Conservation (phyloP, 768 basidiomycete species). For the Paxillus involutus region DNA sequence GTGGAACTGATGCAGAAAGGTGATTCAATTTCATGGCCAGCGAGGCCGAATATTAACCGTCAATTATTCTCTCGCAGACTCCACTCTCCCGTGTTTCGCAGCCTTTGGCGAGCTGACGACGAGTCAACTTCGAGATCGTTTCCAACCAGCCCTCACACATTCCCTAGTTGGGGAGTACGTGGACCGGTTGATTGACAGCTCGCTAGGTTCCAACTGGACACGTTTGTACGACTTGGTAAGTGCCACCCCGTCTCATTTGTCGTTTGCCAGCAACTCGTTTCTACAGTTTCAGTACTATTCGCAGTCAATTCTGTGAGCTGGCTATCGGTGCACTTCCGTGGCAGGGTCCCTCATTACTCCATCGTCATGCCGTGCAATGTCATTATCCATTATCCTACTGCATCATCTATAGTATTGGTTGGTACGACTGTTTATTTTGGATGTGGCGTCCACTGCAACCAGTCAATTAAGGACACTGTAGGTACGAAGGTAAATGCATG, state of each 20-base stretch:
- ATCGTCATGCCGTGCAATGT: no score
- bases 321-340: background rate
- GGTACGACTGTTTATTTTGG: background rate
- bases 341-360: background rate
- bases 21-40: conserved; percentile 25
- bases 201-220: conserved; percentile 93
- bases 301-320: conserved; percentile 73
- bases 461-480: background rate
- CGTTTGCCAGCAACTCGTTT: background rate
- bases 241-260: background rate
- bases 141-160: conserved; percentile 89
- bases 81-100: conserved; percentile 86
- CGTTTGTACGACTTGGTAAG: conserved; percentile 92
- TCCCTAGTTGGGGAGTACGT: conserved; percentile 82
- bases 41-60: conserved; percentile 6
- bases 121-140: conserved; percentile 84
- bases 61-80: conserved; percentile 50
- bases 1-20: conserved; percentile 99
- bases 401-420: background rate
- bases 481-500: conserved; percentile 3
- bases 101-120: conserved; percentile 92
- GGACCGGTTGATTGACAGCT: conserved; percentile 87
- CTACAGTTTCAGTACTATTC: conserved; percentile 90
- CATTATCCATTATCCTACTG: no score
- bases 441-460: background rate